Evolutionary conservation across 108 stramenopile species (phyloP).

Genomic region (Fistulifera pelliculosa): DNA sequence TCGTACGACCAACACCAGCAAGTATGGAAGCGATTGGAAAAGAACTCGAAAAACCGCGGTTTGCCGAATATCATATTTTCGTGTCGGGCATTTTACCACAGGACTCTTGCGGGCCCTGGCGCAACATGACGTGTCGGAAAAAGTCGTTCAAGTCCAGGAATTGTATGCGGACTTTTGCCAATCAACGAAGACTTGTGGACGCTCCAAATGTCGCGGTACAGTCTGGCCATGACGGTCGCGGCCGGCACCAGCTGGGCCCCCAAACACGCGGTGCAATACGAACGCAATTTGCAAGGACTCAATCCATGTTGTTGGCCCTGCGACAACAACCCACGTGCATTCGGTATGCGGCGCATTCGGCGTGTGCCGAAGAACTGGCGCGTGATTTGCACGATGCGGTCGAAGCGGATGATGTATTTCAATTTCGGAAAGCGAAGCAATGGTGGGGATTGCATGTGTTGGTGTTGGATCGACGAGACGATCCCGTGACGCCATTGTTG

Average conservation of each 20-base stretch:
- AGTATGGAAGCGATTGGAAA: constrained; percentile 66
- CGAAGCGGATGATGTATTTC: constrained; percentile 90
- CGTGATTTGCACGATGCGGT: constrained; percentile 71
- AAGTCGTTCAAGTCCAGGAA: constrained; percentile 93
- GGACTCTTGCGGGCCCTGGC: constrained; percentile 78
- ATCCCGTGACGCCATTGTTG: constrained; percentile 97
- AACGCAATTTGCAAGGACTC: constrained; percentile 83
- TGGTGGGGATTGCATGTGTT: constrained; percentile 54
- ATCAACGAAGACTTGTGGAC: constrained; percentile 92
- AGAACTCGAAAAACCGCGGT: constrained; percentile 81
- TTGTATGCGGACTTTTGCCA: constrained; percentile 95
- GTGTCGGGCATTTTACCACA: constrained; percentile 85
- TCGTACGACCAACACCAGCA: constrained; percentile 85
- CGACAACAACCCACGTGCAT: constrained; percentile 85
- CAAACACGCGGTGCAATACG: constrained; percentile 57
- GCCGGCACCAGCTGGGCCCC: constrained; percentile 58
- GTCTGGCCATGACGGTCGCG: constrained; percentile 60
- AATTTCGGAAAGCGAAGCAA: constrained; percentile 46
- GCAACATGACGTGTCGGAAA: constrained; percentile 80
- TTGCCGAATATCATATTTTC: constrained; percentile 94
- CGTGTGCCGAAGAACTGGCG: constrained; percentile 74
- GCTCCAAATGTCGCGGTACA: constrained; percentile 73
- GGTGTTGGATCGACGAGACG: constrained; percentile 94
- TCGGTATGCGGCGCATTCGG: constrained; percentile 79
- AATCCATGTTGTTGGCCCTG: constrained; percentile 81